These are phyloP conservation scores for Talaromyces borbonicus DNA, from an alignment of 495 filamentous ascomycete species.

Conservation along the genomic window DNA sequence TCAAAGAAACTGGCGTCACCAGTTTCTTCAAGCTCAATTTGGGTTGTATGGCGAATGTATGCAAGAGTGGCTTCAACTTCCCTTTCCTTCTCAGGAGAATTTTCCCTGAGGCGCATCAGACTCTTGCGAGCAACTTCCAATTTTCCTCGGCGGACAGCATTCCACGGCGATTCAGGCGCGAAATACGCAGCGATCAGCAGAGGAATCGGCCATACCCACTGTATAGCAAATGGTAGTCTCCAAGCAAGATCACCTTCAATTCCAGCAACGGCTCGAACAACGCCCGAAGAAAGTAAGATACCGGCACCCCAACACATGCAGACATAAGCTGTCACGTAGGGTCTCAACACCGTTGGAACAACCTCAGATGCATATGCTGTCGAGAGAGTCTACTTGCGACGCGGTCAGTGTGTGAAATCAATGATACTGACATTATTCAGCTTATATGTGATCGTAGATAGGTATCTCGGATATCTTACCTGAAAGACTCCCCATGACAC, in stretches of 20 bases:
- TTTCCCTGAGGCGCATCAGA: constrained; percentile 15
- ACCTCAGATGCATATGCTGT: constrained; percentile 44
- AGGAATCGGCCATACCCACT: constrained; percentile 66
- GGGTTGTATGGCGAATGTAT: constrained; percentile 52
- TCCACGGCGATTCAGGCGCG: constrained; percentile 66
- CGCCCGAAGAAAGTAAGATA: constrained; percentile 40
- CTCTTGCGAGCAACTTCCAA: constrained; percentile 33
- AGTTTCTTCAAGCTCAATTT: constrained; percentile 51
- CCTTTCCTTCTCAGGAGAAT: constrained; percentile 18
- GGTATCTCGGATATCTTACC: constrained; percentile 10
- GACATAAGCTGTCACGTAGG: constrained; percentile 35
- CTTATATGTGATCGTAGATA: neutral
- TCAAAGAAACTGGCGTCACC: constrained; percentile 52
- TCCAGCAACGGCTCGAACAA: constrained; percentile 25
- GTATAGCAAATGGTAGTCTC: constrained; percentile 43
- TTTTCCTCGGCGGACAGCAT: constrained; percentile 58
- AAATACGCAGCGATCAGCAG: constrained; percentile 52
- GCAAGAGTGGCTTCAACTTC: constrained; percentile 52
- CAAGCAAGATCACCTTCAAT: constrained; percentile 35
- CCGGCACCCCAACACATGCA: constrained; percentile 39
- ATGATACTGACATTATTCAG: neutral
- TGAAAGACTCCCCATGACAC: constrained; percentile 35
- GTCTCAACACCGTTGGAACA: constrained; percentile 28
- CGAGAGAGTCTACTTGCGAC: constrained; percentile 21
- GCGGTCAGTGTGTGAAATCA: neutral